phyloP scores from a whole-genome alignment of 805 yeast genomes.

The Kuraishia hungarica region DNA sequence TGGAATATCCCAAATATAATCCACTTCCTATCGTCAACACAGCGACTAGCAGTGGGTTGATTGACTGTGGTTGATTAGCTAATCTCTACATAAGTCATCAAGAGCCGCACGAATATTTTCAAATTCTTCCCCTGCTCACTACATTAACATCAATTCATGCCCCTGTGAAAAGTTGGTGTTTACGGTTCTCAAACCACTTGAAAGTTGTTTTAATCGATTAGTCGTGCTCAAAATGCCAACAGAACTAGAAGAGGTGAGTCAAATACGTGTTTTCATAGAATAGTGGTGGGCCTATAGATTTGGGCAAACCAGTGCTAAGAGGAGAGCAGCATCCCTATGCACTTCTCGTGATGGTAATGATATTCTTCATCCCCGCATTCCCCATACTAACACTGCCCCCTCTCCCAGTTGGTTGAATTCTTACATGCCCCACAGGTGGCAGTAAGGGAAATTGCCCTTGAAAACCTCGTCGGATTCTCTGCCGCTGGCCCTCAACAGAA shows the following conservation, averaged over 20 bases:
- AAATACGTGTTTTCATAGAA: background rate
- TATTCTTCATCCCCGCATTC: background rate
- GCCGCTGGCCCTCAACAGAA: constrained; percentile 57
- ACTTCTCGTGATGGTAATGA: too few species aligned
- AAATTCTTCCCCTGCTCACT: background rate
- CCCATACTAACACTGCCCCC: constrained; percentile 3
- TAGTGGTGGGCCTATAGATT: too few species aligned
- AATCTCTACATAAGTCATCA: background rate
- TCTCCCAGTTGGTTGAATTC: constrained; percentile 63
- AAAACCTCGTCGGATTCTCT: constrained; percentile 74
- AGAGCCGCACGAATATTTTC: background rate
- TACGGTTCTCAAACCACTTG: background rate
- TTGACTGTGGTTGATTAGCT: too few species aligned
- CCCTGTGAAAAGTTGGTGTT: too few species aligned
- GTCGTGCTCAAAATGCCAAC: constrained; percentile 27
- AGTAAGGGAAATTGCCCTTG: constrained; percentile 77
- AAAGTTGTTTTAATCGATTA: background rate
- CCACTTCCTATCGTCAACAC: too few species aligned
- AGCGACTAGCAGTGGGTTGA: too few species aligned
- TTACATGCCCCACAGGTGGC: constrained; percentile 76
- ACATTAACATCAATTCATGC: too few species aligned
- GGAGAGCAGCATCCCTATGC: too few species aligned
- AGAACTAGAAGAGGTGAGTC: constrained; percentile 29
- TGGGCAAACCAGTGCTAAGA: too few species aligned
- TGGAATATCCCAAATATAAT: too few species aligned